These are phyloP conservation scores for Emergomyces orientalis DNA, from an alignment of 2,329 filamentous ascomycete genomes.

Conservation along the genomic window DNA sequence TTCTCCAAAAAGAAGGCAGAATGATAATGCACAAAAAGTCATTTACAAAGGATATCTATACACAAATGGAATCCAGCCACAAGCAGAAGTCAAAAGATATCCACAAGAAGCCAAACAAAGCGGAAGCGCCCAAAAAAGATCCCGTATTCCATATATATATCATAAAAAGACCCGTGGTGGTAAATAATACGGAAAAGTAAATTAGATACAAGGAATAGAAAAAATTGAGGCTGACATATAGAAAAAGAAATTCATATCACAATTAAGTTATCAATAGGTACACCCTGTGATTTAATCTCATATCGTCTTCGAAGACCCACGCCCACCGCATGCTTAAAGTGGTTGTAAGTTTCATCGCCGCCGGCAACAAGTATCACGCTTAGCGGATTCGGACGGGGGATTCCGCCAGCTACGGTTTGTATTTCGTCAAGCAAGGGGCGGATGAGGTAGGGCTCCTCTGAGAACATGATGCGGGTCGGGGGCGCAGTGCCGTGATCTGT, in stretches of 20 bases:
- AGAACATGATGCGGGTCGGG: slow-evolving; percentile 24
- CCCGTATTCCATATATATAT: neutral
- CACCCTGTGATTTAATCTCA: slow-evolving; percentile 68
- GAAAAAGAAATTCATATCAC: slow-evolving; percentile 33
- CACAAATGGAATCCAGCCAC: neutral
- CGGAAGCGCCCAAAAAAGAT: neutral
- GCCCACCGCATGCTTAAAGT: slow-evolving; percentile 54
- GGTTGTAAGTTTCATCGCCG: slow-evolving; percentile 54
- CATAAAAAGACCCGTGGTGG: neutral
- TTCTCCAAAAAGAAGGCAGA: too few relatives aligned
- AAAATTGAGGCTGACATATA: neutral
- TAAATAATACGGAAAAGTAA: neutral
- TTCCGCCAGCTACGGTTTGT: slow-evolving; percentile 62
- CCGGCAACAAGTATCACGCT: slow-evolving; percentile 77
- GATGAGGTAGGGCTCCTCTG: slow-evolving; percentile 37
- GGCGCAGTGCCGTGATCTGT: slow-evolving; percentile 14
- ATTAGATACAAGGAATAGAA: neutral
- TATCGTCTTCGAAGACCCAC: slow-evolving; percentile 71
- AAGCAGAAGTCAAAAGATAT: neutral
- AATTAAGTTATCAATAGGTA: slow-evolving; percentile 68
- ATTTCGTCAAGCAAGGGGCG: slow-evolving; percentile 65
- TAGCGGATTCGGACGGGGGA: slow-evolving; percentile 61
- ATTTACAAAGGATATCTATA: neutral
- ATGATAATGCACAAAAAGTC: neutral
- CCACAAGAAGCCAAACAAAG: neutral